phyloP scores from a whole-genome alignment of 2,329 filamentous ascomycete genomes.

The Leptographium radiaticola region DNA sequence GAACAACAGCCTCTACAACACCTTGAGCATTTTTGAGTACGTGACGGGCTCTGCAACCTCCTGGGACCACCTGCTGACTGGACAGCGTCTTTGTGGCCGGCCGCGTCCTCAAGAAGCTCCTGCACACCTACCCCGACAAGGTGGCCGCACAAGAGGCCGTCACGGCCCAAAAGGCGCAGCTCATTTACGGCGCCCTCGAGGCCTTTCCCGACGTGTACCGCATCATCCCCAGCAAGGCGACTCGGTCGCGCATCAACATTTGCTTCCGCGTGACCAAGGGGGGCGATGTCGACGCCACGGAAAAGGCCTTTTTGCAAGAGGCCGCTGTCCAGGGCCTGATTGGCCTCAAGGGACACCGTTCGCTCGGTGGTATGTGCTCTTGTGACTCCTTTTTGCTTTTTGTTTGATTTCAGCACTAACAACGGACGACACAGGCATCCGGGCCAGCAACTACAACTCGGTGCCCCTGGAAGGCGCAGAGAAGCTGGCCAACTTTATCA shows the following conservation, averaged over 20 bases:
- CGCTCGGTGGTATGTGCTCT: conserved; percentile 49
- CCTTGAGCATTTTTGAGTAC: conserved; percentile 78
- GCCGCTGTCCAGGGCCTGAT: conserved; percentile 55
- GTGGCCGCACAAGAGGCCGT: conserved; percentile 66
- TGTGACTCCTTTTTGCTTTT: background rate
- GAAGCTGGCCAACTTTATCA: conserved; percentile 53
- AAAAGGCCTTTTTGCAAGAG: conserved; percentile 68
- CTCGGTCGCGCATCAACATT: conserved; percentile 85
- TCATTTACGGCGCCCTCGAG: conserved; percentile 70
- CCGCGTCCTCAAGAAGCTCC: conserved; percentile 69
- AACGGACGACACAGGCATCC: conserved; percentile 37
- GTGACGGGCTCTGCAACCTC: conserved; percentile 16
- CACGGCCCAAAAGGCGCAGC: conserved; percentile 57
- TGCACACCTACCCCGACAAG: conserved; percentile 51
- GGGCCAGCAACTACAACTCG: conserved; percentile 82
- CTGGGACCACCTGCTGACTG: background rate
- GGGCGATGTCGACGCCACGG: conserved; percentile 48
- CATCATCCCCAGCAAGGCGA: conserved; percentile 61
- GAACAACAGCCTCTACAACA: conserved; percentile 95
- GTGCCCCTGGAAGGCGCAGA: conserved; percentile 54
- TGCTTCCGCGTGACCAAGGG: conserved; percentile 63
- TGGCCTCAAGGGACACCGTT: conserved; percentile 80
- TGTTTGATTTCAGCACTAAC: background rate
- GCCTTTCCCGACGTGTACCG: conserved; percentile 58
- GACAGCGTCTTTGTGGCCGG: conserved; percentile 66